These are phyloP conservation scores for Phytophthora sansomeana DNA, from an alignment of 352 stramenopile genomes.

Conservation along the genomic window DNA sequence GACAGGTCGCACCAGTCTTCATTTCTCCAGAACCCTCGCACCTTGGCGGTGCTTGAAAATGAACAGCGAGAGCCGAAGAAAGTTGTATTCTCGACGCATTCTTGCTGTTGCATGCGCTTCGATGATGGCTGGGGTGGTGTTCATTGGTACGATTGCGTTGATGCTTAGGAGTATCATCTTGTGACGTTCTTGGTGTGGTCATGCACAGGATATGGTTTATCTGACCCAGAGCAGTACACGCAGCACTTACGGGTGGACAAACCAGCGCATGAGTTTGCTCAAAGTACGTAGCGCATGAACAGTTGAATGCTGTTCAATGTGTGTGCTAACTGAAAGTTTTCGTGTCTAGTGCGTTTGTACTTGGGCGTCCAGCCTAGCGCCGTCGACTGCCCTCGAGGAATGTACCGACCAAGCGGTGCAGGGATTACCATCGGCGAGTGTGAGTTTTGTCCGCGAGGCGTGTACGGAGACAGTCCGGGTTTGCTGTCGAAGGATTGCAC, in stretches of 20 bases:
- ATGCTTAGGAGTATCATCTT: too few relatives aligned
- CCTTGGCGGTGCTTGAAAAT: background rate
- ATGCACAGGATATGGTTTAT: slow-evolving; percentile 8
- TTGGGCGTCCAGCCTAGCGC: slow-evolving; percentile 60
- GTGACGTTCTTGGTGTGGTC: too few relatives aligned
- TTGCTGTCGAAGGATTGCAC: slow-evolving; percentile 72
- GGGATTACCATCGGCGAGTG: slow-evolving; percentile 68
- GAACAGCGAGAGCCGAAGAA: background rate
- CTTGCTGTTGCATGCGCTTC: background rate
- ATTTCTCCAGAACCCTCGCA: background rate
- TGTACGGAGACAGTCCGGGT: slow-evolving; percentile 75
- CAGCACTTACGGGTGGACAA: slow-evolving; percentile 21
- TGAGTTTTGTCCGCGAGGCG: slow-evolving; percentile 71
- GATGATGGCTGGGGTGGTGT: slow-evolving; percentile 13
- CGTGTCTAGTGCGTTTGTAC: slow-evolving; percentile 53
- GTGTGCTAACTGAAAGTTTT: background rate
- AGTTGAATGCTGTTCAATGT: background rate
- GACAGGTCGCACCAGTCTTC: background rate
- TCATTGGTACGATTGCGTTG: slow-evolving; percentile 7
- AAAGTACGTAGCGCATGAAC: slow-evolving; percentile 9
- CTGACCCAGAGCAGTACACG: background rate
- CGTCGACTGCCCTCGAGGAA: slow-evolving; percentile 61
- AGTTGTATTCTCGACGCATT: background rate
- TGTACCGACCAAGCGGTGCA: slow-evolving; percentile 60
- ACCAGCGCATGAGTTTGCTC: slow-evolving; percentile 10